Conservation (phyloP, 768 basidiomycete species). For the Termitomyces bulborhizus region DNA sequence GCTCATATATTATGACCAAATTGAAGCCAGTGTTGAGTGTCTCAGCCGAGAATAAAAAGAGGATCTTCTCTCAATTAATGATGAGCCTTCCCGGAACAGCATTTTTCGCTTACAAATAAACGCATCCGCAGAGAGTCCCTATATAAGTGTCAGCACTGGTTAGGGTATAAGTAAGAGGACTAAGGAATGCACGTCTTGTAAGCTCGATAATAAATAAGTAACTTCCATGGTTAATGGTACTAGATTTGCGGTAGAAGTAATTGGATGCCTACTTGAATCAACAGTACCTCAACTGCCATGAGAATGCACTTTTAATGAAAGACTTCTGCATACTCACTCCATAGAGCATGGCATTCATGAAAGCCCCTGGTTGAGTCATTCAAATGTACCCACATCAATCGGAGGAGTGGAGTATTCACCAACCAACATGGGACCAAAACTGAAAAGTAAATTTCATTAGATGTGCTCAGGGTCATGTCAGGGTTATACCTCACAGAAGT, state of each 20-base stretch:
- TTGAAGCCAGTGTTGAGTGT: slow-evolving; percentile 37
- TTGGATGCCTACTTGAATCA: slow-evolving; percentile 24
- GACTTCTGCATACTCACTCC: slow-evolving; percentile 25
- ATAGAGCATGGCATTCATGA: slow-evolving; percentile 36
- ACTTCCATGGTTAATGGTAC: background rate
- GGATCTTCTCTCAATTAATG: slow-evolving; percentile 20
- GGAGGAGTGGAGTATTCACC: slow-evolving; percentile 24
- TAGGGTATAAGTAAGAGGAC: background rate
- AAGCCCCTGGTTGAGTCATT: slow-evolving; percentile 10
- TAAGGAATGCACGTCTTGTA: slow-evolving; percentile 28
- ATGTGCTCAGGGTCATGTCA: background rate
- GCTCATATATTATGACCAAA: slow-evolving; percentile 41
- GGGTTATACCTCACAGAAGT: slow-evolving; percentile 10
- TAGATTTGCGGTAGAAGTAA: background rate
- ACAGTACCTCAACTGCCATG: slow-evolving; percentile 22
- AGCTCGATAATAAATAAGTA: slow-evolving; percentile 28
- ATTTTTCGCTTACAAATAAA: slow-evolving; percentile 24
- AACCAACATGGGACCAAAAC: slow-evolving; percentile 41
- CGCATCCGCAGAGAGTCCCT: slow-evolving; percentile 40
- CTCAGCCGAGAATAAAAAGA: slow-evolving; percentile 36
- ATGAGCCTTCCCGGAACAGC: background rate
- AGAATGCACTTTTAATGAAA: background rate
- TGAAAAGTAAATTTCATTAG: slow-evolving; percentile 6
- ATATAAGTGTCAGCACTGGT: background rate
- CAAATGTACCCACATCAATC: background rate